Evolutionary conservation across 129 eudicot genomes (phyloP).

Genomic region (Pseudognaphalium luteoalbum): DNA sequence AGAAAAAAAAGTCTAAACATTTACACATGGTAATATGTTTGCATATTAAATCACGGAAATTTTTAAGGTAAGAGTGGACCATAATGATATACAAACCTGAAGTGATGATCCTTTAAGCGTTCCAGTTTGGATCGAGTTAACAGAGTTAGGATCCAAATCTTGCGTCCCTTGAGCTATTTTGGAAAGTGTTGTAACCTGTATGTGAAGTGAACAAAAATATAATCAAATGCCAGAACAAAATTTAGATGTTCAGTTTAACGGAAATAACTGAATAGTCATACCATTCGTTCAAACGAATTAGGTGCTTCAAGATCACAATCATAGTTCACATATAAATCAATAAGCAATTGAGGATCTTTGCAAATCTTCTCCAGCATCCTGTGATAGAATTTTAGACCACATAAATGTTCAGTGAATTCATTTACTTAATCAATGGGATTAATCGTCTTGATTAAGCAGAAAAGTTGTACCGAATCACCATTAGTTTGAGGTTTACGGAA

Average conservation of each 20-base stretch:
- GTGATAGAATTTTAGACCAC: slow-evolving; percentile 19
- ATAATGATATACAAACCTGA: slow-evolving; percentile 48
- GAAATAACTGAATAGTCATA: slow-evolving; percentile 25
- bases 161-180: slow-evolving; percentile 90
- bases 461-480: slow-evolving; percentile 65
- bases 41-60: background rate
- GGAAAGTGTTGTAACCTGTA: slow-evolving; percentile 71
- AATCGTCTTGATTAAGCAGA: slow-evolving; percentile 19
- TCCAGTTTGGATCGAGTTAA: slow-evolving; percentile 61
- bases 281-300: slow-evolving; percentile 83
- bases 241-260: background rate
- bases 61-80: background rate
- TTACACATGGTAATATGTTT: slow-evolving; percentile 2
- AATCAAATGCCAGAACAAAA: slow-evolving; percentile 11
- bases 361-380: slow-evolving; percentile 92
- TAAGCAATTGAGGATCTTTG: slow-evolving; percentile 90
- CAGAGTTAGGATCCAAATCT: slow-evolving; percentile 69
- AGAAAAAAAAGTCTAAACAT: slow-evolving; percentile 15
- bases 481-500: slow-evolving; percentile 60
- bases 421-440: slow-evolving; percentile 18
- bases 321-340: slow-evolving; percentile 84
- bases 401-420: background rate
- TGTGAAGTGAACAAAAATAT: slow-evolving; percentile 13
- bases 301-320: slow-evolving; percentile 95
- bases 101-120: slow-evolving; percentile 80